Conservation (phyloP, 139 green algal genomes). For the Ulvella scutata region DNA sequence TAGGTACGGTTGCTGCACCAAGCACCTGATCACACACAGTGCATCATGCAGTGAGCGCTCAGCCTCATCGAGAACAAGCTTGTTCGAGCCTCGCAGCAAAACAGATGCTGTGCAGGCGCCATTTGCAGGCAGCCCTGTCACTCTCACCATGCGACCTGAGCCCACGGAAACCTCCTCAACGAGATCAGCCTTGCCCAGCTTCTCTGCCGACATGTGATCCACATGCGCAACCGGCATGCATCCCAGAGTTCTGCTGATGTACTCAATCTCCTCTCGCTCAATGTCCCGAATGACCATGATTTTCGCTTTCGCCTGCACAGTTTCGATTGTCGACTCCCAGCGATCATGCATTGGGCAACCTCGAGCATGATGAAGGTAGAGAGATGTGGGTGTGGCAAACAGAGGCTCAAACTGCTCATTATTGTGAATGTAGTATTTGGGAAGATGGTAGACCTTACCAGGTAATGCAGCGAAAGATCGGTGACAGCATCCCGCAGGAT, state of each 20-base stretch:
- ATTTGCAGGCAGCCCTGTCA: conserved; percentile 80
- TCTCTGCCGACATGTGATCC: conserved; percentile 89
- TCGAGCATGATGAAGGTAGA: no score
- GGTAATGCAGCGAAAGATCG: conserved; percentile 94
- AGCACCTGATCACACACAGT: conserved; percentile 80
- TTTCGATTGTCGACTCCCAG: no score
- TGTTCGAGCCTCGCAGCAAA: conserved; percentile 90
- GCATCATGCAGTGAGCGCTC: conserved; percentile 88
- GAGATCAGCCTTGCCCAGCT: conserved; percentile 78
- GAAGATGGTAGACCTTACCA: conserved; percentile 55
- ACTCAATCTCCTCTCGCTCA: conserved; percentile 97
- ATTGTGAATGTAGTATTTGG: neutral
- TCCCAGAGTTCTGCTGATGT: conserved; percentile 91
- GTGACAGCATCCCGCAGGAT: conserved; percentile 94
- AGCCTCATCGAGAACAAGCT: conserved; percentile 78
- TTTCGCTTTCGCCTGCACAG: conserved; percentile 87
- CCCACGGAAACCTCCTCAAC: conserved; percentile 69
- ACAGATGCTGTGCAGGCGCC: conserved; percentile 76
- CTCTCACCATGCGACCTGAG: conserved; percentile 61
- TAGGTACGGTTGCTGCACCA: conserved; percentile 89
- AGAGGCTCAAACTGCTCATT: no score
- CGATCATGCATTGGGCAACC: no score
- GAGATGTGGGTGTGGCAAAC: no score
- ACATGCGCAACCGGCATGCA: conserved; percentile 92
- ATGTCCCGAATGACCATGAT: conserved; percentile 98